phyloP scores from a whole-genome alignment of 2,329 filamentous ascomycete genomes.

The Pseudocercospora eumusae region DNA sequence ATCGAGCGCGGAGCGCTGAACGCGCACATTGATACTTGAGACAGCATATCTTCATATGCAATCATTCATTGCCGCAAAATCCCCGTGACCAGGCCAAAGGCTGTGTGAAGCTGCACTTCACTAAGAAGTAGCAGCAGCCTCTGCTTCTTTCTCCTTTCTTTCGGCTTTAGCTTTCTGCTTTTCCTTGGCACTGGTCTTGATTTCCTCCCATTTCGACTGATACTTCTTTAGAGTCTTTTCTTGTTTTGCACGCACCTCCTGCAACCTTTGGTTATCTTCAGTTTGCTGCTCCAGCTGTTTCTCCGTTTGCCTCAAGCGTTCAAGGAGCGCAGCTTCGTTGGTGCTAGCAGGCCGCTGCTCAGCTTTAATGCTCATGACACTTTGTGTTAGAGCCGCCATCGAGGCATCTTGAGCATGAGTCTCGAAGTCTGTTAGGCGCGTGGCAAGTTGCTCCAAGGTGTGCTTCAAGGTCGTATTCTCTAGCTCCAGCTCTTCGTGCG shows the following conservation, averaged over 20 bases:
- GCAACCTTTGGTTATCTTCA: slow-evolving; percentile 65
- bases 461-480: slow-evolving; percentile 86
- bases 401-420: slow-evolving; percentile 80
- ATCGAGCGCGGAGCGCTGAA: too few species aligned
- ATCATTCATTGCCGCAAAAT: too few species aligned
- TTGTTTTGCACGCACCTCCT: slow-evolving; percentile 62
- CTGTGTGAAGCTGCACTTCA: too few species aligned
- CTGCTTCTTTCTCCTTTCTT: slow-evolving; percentile 18
- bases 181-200: slow-evolving; percentile 63
- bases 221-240: slow-evolving; percentile 66
- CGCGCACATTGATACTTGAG: too few species aligned
- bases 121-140: not conserved
- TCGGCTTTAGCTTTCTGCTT: slow-evolving; percentile 29
- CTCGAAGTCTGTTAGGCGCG: slow-evolving; percentile 89
- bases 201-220: slow-evolving; percentile 66
- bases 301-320: slow-evolving; percentile 53
- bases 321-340: slow-evolving; percentile 58
- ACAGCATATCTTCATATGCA: too few species aligned
- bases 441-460: slow-evolving; percentile 81
- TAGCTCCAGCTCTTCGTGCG: slow-evolving; percentile 81
- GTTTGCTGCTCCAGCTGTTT: slow-evolving; percentile 60
- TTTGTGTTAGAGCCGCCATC: slow-evolving; percentile 77
- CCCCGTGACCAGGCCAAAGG: too few species aligned
- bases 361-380: slow-evolving; percentile 57
- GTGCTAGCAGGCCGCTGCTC: slow-evolving; percentile 43